Evolutionary conservation across 2,329 filamentous ascomycete species (phyloP), one percentile per base, ranked within the genome.

Genomic region (Apiospora saccharicola): DNA sequence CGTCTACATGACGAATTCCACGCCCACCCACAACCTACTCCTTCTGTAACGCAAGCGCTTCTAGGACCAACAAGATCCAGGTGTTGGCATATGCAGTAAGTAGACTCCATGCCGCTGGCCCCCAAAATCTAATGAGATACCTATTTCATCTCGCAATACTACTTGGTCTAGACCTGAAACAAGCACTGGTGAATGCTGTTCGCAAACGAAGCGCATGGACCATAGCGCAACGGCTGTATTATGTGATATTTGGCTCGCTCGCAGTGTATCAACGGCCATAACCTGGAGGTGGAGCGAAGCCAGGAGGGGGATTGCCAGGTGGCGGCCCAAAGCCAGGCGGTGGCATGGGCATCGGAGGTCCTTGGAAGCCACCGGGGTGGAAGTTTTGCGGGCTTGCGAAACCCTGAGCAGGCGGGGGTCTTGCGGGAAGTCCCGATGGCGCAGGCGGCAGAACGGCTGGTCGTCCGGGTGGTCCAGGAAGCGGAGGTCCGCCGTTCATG

Each of bases 351-450:
- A 61, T 71, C n/a, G 77, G 77, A 64, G 79, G 79, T 0, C 86
- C 87, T 26, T 83, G 85, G 77, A 84, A 83, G 72, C 82, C 82
- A 57, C 84, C 82, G 3, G 86, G 86, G 68, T 85, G 81, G 77
- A 87, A 87, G 70, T 85, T 84, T 71, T 88, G 86, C 19, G 89
- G 91, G 13, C 92, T 92, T 57, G 91, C 92, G 78, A 92, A 93
- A 1, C 90, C 91, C 69, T 92, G 90, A 22, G 87, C 90, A 24
- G 91, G 90, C 4, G 92, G 92, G n/a, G 92, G 92, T 51, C 92
- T 85, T 72, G 92, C 90, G 51, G 92, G 92, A 37, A 86, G 75
- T 1, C 84, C 84, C 24, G 89, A 87, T 46, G 90, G 89, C 68
- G 90, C 89, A 19, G 89, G 87, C 19, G 91, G 87, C 43, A 90